Base-by-base conservation (phyloP, 2,329 filamentous ascomycete species). In the Beauveria medogensis region DNA sequence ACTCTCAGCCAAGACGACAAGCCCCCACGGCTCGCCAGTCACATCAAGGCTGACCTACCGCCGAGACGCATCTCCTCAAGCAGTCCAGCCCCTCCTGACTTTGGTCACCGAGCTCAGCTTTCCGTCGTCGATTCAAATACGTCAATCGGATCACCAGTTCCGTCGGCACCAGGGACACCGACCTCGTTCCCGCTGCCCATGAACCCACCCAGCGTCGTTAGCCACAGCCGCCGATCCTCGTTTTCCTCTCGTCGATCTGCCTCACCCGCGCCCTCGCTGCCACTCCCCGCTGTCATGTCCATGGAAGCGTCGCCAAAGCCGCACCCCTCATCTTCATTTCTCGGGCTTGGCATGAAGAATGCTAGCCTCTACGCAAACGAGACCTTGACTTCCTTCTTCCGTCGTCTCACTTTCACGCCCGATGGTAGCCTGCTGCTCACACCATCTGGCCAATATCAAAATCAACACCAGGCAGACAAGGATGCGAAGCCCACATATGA, bases 361-460 rank as follows among this genome's bases (percentile, higher is more conserved):
- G 87, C 92, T 47, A 92, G 87, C 67, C 87, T 99, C 51, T 99
- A 99, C 72, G 92, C 92, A 51, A 97, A 97, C 69, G 94, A 99
- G 75, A 97, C 93, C 0, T 83, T 97, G 63, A 97, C 93, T 0
- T 97, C 94, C 0, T 99, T 99, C 77, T 99, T 99, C 77, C 84
- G 94, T 57, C 86, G 94, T 52, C 79, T 99, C 55, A 92, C 93
- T 0, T 99, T 99, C 71, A 92, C 95, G 1, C 93, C 94, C 0
- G 95, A 99, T 70, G 94, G 94, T 28, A 96, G 92, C 71, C 79
- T 99, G 55, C 81, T 99, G 5, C 87, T 99, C 65, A 99, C 94
- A 0, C 94, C 94, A 2, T 93, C 94, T 2, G 94, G 94, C 8
- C 94, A 97, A 71, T 97, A 94, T 75, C 95, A 96, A 71, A 89